Conservation (phyloP, 2,329 filamentous ascomycete species). For the Ophiostoma piceae region DNA sequence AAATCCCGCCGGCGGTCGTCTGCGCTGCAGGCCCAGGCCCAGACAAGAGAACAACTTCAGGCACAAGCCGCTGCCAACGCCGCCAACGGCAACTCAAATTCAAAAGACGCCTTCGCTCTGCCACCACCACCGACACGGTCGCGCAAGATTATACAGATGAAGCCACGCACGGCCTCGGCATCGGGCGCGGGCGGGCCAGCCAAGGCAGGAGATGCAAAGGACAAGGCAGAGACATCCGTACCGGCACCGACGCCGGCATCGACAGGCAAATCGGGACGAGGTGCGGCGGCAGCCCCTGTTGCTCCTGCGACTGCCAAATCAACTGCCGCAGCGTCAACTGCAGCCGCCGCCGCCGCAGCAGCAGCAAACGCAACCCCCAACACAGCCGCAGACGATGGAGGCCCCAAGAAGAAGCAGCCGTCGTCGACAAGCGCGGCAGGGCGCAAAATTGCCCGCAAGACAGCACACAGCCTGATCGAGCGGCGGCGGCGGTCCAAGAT, state of each 20-base stretch:
- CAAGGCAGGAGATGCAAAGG: conserved; percentile 13
- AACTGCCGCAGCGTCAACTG: neutral
- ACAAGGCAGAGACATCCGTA: conserved; percentile 24
- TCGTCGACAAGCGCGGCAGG: conserved; percentile 75
- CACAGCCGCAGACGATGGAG: conserved; percentile 42
- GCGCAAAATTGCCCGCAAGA: conserved; percentile 93
- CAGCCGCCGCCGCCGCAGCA: conserved; percentile 19
- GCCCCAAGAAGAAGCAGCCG: conserved; percentile 62
- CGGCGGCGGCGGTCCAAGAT: conserved; percentile 86
- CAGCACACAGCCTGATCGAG: conserved; percentile 93
- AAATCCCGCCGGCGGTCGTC: conserved; percentile 50
- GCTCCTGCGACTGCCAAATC: neutral
- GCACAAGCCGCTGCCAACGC: conserved; percentile 12
- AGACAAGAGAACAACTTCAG: neutral
- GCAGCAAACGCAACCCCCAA: neutral
- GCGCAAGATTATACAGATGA: conserved; percentile 98
- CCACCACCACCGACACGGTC: conserved; percentile 88
- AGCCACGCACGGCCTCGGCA: conserved; percentile 48
- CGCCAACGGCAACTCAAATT: conserved; percentile 41
- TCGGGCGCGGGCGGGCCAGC: conserved; percentile 21
- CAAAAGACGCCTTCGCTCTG: conserved; percentile 66
- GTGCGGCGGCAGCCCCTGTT: conserved; percentile 11
- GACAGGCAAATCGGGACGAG: neutral
- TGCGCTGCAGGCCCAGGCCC: conserved; percentile 26
- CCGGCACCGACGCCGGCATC: conserved; percentile 25